phyloP scores from a whole-genome alignment of 1,284 basidiomycete genomes.

The Trametes polyzona region DNA sequence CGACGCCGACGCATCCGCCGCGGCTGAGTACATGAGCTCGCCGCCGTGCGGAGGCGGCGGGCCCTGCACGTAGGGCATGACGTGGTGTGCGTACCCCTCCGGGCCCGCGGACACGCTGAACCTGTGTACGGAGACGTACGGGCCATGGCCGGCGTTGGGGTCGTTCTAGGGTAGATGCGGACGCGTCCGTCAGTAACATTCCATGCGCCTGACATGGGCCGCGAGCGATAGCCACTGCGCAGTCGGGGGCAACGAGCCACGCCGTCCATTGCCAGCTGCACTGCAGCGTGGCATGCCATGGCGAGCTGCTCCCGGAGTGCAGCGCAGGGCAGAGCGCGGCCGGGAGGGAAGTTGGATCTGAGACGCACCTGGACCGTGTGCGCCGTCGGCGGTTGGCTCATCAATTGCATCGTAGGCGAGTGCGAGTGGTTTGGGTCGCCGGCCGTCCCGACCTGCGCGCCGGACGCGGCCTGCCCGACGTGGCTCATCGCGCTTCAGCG shows the following conservation, averaged over 20 bases:
- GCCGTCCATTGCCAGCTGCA: too few species aligned
- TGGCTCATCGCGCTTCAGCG: conserved; percentile 23
- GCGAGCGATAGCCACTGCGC: too few species aligned
- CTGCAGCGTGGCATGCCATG: too few species aligned
- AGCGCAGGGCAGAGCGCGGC: too few species aligned
- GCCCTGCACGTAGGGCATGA: conserved; percentile 17
- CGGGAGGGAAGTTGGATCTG: not conserved
- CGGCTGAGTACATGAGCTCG: conserved; percentile 14
- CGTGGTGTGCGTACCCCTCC: conserved; percentile 20
- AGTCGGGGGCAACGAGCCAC: too few species aligned
- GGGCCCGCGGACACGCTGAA: conserved; percentile 8
- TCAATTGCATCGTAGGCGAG: conserved; percentile 21
- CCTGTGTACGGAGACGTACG: conserved; percentile 16
- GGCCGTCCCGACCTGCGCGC: conserved; percentile 13
- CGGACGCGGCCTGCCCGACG: conserved; percentile 11
- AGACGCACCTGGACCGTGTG: conserved; percentile 23
- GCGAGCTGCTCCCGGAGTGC: too few species aligned
- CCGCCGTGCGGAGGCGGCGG: conserved; percentile 14
- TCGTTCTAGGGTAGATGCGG: conserved; percentile 12
- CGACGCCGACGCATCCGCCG: not conserved
- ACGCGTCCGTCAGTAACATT: not conserved
- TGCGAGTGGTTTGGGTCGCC: conserved; percentile 26
- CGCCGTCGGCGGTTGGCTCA: conserved; percentile 25
- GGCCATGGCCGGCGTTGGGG: not conserved
- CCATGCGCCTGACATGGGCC: too few species aligned